Conservation (phyloP, 805 yeast genomes). For the Naumovozyma baii region DNA sequence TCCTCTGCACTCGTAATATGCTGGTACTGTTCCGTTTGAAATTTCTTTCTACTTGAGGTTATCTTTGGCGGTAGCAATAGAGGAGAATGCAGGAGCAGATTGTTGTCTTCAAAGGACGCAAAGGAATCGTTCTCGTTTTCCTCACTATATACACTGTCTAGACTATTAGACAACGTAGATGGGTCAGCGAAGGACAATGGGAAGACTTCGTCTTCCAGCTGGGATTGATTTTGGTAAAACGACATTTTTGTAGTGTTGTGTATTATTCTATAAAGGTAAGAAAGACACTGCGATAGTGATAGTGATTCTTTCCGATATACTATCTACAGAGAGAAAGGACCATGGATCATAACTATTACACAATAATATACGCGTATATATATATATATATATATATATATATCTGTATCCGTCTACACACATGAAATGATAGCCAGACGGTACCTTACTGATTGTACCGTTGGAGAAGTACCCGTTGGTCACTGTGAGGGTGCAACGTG, state of each 20-base stretch:
- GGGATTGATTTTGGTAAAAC: not conserved
- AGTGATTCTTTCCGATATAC: too few relatives aligned
- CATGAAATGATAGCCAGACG: too few relatives aligned
- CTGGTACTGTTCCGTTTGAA: not conserved
- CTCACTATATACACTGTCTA: not conserved
- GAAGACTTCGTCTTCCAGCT: conserved; percentile 9
- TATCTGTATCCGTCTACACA: too few relatives aligned
- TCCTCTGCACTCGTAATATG: not conserved
- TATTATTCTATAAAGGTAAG: too few relatives aligned
- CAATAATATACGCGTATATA: too few relatives aligned
- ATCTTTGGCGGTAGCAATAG: not conserved
- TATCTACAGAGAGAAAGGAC: too few relatives aligned
- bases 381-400: too few relatives aligned
- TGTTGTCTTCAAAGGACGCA: conserved; percentile 5
- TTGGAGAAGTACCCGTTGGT: too few relatives aligned
- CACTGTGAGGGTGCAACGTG: too few relatives aligned
- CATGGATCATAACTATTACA: too few relatives aligned
- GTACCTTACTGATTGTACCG: too few relatives aligned
- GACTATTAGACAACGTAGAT: conserved; percentile 6
- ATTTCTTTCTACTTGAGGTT: not conserved
- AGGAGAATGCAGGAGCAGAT: conserved; percentile 3
- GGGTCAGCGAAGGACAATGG: conserved; percentile 6
- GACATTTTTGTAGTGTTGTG: not conserved
- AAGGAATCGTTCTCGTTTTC: conserved; percentile 1
- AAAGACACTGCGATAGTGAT: too few relatives aligned